Evolutionary conservation across 163 green algal species (phyloP).

Genomic region (Volvox carteri): DNA sequence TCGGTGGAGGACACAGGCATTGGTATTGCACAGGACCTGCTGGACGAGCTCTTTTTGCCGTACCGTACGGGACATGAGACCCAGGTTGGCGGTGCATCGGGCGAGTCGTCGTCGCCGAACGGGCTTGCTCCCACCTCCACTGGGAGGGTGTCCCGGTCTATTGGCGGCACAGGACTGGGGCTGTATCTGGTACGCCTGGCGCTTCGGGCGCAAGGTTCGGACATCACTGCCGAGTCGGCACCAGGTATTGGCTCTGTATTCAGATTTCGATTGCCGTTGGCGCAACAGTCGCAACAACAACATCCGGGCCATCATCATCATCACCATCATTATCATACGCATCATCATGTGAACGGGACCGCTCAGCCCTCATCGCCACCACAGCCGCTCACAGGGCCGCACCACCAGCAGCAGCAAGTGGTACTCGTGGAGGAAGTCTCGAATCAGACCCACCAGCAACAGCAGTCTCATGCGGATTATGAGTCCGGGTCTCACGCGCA

Average conservation of each 20-base stretch:
- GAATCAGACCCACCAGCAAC: not conserved
- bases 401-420: slow-evolving; percentile 13
- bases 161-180: slow-evolving; percentile 61
- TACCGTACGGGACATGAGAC: slow-evolving; percentile 12
- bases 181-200: slow-evolving; percentile 71
- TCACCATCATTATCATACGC: no score
- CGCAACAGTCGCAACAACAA: slow-evolving; percentile 3
- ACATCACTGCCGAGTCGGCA: slow-evolving; percentile 53
- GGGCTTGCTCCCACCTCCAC: not conserved
- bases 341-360: not conserved
- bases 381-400: not conserved
- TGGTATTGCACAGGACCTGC: slow-evolving; percentile 54
- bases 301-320: no score
- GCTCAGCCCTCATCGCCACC: no score
- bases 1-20: slow-evolving; percentile 64
- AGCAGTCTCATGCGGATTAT: not conserved
- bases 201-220: slow-evolving; percentile 57
- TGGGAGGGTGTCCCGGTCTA: not conserved
- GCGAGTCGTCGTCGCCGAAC: not conserved
- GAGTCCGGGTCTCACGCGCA: not conserved
- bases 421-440: no score
- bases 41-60: slow-evolving; percentile 55
- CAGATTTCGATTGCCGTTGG: slow-evolving; percentile 48
- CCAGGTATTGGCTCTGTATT: slow-evolving; percentile 52
- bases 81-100: not conserved